phyloP scores from a whole-genome alignment of 441 rosid species.

The Euphorbia celastroides region DNA sequence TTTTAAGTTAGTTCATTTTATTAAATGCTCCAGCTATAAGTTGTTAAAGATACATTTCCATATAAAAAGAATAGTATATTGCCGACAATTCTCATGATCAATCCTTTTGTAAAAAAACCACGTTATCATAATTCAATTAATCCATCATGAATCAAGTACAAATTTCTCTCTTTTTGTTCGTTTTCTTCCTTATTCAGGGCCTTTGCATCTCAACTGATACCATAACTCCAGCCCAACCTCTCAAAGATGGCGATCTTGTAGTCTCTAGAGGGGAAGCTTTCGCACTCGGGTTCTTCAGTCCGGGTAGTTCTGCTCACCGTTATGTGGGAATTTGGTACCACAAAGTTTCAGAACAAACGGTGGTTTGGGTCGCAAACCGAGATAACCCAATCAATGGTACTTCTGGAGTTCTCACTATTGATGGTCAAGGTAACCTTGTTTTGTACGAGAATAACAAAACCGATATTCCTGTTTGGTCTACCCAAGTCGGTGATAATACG shows the following conservation, averaged over 20 bases:
- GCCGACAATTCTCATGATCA: too few species aligned
- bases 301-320: slow-evolving; percentile 28
- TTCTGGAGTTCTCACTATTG: slow-evolving; percentile 40
- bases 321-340: slow-evolving; percentile 63
- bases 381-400: slow-evolving; percentile 40
- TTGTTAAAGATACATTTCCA: too few species aligned
- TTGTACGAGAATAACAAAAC: slow-evolving; percentile 32
- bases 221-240: slow-evolving; percentile 24
- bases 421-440: slow-evolving; percentile 39
- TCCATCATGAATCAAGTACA: neutral
- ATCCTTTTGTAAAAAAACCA: too few species aligned
- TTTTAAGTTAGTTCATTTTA: too few species aligned
- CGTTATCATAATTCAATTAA: neutral
- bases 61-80: too few species aligned
- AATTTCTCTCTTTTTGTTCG: neutral
- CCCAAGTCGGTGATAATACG: slow-evolving; percentile 33
- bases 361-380: slow-evolving; percentile 72
- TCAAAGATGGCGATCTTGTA: slow-evolving; percentile 47
- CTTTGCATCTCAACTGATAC: slow-evolving; percentile 28
- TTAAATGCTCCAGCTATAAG: too few species aligned
- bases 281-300: slow-evolving; percentile 56
- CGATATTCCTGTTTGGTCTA: slow-evolving; percentile 41
- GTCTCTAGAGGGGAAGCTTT: slow-evolving; percentile 36
- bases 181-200: slow-evolving; percentile 20
- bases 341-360: slow-evolving; percentile 27